phyloP scores from a whole-genome alignment of 352 stramenopile genomes.

The Pythium myriotylum region DNA sequence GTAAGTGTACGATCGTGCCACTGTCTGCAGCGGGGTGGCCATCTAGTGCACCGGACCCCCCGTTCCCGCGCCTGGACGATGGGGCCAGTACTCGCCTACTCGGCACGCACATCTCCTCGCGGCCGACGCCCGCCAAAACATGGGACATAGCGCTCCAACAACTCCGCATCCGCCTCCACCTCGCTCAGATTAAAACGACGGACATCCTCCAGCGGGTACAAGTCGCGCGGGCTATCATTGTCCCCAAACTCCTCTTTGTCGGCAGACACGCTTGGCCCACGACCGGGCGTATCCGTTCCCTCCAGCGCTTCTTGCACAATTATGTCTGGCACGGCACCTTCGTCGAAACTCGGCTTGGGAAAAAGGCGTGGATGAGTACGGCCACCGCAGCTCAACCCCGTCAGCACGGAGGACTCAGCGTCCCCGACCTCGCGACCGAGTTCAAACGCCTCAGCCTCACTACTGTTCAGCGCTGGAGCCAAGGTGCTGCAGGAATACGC shows the following conservation, averaged over 20 bases:
- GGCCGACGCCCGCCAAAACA: too few relatives aligned
- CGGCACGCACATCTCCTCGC: too few relatives aligned
- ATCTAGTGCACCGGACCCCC: background rate
- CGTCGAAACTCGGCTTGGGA: background rate
- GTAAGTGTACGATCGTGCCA: background rate
- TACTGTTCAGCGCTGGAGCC: background rate
- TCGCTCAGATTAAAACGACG: background rate
- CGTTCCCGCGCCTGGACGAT: background rate
- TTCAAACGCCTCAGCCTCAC: background rate
- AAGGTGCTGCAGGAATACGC: background rate
- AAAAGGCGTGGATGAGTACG: constrained; percentile 11
- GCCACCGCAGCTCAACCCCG: background rate
- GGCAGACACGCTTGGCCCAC: constrained; percentile 7
- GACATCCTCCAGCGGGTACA: background rate
- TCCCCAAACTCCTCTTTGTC: constrained; percentile 19
- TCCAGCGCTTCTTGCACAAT: background rate
- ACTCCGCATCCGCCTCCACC: background rate
- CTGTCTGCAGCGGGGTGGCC: background rate
- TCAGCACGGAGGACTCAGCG: background rate
- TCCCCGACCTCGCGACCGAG: background rate
- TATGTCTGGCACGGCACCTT: background rate
- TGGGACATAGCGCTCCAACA: background rate
- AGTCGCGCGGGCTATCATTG: constrained; percentile 1
- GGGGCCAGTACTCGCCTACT: too few relatives aligned
- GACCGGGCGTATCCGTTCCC: background rate